Evolutionary conservation across 495 filamentous ascomycete genomes (phyloP).

Genomic region (Aspergillus sparsus): DNA sequence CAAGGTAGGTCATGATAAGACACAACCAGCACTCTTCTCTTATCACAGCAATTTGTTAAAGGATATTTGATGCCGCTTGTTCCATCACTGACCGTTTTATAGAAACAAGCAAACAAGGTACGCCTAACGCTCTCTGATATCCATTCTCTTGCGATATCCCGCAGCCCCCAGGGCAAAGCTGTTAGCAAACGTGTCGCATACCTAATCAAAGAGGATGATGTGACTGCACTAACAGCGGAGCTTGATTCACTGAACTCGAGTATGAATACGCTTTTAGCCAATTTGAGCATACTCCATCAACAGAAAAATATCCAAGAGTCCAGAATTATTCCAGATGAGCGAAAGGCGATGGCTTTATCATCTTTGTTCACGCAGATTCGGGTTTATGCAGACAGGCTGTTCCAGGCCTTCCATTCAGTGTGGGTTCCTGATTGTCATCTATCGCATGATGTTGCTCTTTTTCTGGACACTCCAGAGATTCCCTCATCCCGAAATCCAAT

Average conservation of each 20-base stretch:
- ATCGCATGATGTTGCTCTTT: slow-evolving; percentile 3
- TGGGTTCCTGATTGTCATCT: neutral
- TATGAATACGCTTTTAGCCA: neutral
- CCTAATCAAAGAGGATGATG: slow-evolving; percentile 8
- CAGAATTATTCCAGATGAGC: slow-evolving; percentile 1
- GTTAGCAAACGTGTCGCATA: neutral
- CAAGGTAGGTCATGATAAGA: neutral
- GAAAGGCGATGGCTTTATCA: slow-evolving; percentile 1
- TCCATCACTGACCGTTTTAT: neutral
- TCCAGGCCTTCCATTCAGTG: slow-evolving; percentile 2
- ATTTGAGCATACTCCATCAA: neutral
- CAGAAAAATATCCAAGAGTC: neutral
- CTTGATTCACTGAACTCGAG: slow-evolving; percentile 1
- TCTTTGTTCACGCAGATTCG: neutral
- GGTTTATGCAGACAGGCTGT: neutral
- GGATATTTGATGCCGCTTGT: neutral
- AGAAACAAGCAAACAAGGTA: neutral
- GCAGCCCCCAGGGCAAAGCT: neutral
- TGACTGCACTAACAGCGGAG: neutral
- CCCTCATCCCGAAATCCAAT: neutral
- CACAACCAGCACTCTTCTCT: neutral
- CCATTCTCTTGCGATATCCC: neutral
- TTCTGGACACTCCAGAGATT: neutral
- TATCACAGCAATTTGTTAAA: neutral
- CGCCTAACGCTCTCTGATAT: neutral